Evolutionary conservation across 2,329 filamentous ascomycete species (phyloP).

Genomic region (Tolypocladium sp.): DNA sequence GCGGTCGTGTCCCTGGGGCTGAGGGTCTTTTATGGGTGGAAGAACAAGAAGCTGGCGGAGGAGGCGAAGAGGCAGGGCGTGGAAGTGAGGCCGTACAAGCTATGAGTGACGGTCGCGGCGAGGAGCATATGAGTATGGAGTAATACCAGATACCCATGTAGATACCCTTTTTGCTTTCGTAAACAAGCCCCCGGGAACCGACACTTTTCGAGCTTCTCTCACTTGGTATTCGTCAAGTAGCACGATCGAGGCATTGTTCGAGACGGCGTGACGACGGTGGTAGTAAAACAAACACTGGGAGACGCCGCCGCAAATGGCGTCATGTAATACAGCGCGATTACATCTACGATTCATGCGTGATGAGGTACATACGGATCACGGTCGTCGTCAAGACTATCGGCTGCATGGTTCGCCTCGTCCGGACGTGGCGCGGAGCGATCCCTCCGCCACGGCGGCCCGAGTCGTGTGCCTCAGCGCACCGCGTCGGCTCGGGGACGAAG

Average conservation of each 20-base stretch:
- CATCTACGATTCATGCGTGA: no score
- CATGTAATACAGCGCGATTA: background rate
- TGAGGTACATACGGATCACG: no score
- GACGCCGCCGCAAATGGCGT: background rate
- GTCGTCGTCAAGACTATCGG: no score
- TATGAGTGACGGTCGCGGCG: constrained; percentile 11
- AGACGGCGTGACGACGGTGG: background rate
- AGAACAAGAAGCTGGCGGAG: constrained; percentile 26
- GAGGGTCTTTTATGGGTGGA: constrained; percentile 45
- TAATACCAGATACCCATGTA: background rate
- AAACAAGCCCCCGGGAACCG: background rate
- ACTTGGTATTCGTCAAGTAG: background rate
- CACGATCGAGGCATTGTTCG: background rate
- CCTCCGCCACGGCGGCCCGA: background rate
- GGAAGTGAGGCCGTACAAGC: constrained; percentile 30
- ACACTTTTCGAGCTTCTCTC: background rate
- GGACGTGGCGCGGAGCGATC: no score
- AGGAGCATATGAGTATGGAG: background rate
- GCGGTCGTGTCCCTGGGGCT: constrained; percentile 39
- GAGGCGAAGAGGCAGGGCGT: constrained; percentile 19
- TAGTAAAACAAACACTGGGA: background rate
- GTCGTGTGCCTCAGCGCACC: background rate
- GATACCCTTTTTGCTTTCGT: background rate
- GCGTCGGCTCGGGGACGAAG: background rate
- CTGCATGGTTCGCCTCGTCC: no score